Percentiles rank a stretch among this genome's conserved stretches.
These are phyloP conservation scores for Castanospermum australe DNA, from an alignment of 306 rosid species.

Conservation along the genomic window DNA sequence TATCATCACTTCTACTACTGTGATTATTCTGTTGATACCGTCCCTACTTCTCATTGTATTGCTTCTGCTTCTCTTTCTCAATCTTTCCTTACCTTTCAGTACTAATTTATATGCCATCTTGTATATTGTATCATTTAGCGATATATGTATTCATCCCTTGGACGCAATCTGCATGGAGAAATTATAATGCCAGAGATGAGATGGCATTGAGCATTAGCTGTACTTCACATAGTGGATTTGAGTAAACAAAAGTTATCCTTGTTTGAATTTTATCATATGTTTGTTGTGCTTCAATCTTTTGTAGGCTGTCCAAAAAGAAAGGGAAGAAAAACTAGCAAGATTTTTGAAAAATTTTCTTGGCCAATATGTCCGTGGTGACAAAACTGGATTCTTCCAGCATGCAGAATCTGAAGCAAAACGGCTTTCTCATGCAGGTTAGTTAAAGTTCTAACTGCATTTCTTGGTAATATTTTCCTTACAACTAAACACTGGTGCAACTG, in stretches of 20 bases:
- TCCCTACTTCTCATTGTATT: background rate
- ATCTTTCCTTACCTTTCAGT: background rate
- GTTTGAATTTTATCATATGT: background rate
- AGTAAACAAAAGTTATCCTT: background rate
- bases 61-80: background rate
- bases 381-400: slow-evolving; percentile 60
- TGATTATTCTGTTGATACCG: background rate
- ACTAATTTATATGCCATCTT: background rate
- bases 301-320: slow-evolving; percentile 82
- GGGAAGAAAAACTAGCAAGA: slow-evolving; percentile 87
- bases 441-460: slow-evolving; percentile 5
- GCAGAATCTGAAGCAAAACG: slow-evolving; percentile 85
- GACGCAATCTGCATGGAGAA: background rate
- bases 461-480: background rate
- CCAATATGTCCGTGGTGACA: slow-evolving; percentile 75
- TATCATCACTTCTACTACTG: background rate
- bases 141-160: background rate
- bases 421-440: slow-evolving; percentile 77
- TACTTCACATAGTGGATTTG: background rate
- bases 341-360: slow-evolving; percentile 55
- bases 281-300: slow-evolving; percentile 13
- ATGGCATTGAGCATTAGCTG: background rate
- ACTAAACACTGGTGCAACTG: background rate
- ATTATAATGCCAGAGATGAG: background rate
- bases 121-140: background rate